phyloP scores from a whole-genome alignment of 345 rosid species.

The Pelargonium nanum region DNA sequence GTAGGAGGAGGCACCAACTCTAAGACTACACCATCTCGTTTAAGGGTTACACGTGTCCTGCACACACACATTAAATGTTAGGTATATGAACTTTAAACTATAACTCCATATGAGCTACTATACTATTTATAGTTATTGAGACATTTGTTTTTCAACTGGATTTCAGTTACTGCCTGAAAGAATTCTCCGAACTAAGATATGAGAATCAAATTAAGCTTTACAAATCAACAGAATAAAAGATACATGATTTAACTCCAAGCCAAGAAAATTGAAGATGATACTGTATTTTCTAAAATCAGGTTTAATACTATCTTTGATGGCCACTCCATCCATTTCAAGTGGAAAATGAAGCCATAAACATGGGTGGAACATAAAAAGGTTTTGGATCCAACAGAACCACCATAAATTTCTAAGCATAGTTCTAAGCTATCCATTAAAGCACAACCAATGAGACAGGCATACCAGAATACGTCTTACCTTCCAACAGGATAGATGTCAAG shows the following conservation, averaged over 20 bases:
- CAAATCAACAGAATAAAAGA: too few relatives aligned
- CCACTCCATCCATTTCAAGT: too few relatives aligned
- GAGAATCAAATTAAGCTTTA: too few relatives aligned
- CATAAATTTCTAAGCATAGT: neutral
- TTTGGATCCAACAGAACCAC: too few relatives aligned
- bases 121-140: neutral
- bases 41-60: constrained; percentile 62
- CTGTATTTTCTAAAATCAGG: too few relatives aligned
- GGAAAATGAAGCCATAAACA: too few relatives aligned
- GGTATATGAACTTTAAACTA: neutral
- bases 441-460: neutral
- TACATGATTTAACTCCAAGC: too few relatives aligned
- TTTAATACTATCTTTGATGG: too few relatives aligned
- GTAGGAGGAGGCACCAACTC: constrained; percentile 77
- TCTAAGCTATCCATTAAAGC: neutral
- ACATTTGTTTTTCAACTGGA: too few relatives aligned
- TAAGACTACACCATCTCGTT: constrained; percentile 55
- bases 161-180: too few relatives aligned
- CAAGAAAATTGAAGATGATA: too few relatives aligned
- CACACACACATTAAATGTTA: constrained; percentile 5
- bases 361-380: neutral
- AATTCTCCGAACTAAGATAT: too few relatives aligned
- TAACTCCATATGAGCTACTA: neutral
- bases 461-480: constrained; percentile 26
- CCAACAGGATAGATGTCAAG: constrained; percentile 65